Evolutionary conservation across 2,329 filamentous ascomycete genomes (phyloP), one percentile per base, ranked within the genome.

Genomic region (Colletotrichum sp.): DNA sequence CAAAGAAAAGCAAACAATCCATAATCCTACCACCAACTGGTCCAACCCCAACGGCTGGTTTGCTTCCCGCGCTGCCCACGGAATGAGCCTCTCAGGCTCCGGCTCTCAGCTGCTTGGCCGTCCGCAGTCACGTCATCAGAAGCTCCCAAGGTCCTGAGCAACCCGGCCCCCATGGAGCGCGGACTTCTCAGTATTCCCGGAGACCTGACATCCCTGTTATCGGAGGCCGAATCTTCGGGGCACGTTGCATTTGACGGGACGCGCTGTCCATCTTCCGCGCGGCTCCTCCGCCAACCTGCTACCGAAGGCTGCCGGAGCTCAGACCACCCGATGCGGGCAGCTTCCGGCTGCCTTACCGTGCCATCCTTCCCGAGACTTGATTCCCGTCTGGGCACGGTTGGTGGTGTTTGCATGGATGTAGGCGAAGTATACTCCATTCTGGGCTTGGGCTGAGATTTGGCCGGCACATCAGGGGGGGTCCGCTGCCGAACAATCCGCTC

Each of bases 401-500:
- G 72, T 18, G 59, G 64, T 24, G 32, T 64, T 18, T 26, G 57
- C 57, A 72, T 65, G n/a, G 18, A 15, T 21, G 24, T 21, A 10
- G 28, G 66, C 32, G 15, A 28, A 28, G 70, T 36, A 21, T 60
- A 7, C 43, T 52, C 65, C 7, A 26, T 10, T 18, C 64, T 24
- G 60, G 63, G 8, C 16, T 39, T 48, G 43, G 26, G 26, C 18
- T 43, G 52, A 15, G 65, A 64, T 30, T 13, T 61, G 28, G 16
- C 48, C 63, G 57, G 72, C 28, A 9, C 13, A 24, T n/a, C n/a
- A 15, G 52, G 43, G 67, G 77, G 28, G 13, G 67, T 66, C 26
- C 74, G 77, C 34, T 70, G 68, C 36, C 71, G 65, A 15, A 79
- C 70, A n/a, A 85, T 82, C 59, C 79, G 83, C 55, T 83, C 81